These are phyloP conservation scores for Cordyceps farinosa DNA, from an alignment of 2,329 filamentous ascomycete genomes.

Conservation along the genomic window DNA sequence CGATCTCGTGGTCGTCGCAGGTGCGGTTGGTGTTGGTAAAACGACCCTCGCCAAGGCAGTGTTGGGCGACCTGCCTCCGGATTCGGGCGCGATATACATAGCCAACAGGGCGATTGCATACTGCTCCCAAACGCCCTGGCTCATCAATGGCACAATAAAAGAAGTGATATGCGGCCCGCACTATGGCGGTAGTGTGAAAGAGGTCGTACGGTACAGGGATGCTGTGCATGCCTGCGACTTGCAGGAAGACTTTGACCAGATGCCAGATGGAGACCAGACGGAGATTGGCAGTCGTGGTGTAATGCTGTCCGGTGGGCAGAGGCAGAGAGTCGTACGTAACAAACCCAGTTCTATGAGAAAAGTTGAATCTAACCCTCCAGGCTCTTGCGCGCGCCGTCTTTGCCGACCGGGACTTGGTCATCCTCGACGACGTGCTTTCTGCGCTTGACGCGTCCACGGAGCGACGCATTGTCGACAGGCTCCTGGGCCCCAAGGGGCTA, in stretches of 20 bases:
- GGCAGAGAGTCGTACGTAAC: constrained; percentile 21
- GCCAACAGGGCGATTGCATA: background rate
- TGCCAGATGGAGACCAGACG: constrained; percentile 17
- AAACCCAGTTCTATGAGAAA: background rate
- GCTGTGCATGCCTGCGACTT: background rate
- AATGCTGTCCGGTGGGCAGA: constrained; percentile 20
- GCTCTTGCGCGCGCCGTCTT: constrained; percentile 18
- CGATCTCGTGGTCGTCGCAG: background rate
- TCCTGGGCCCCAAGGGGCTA: constrained; percentile 15
- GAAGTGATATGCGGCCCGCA: background rate
- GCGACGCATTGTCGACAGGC: constrained; percentile 13
- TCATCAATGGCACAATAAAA: background rate
- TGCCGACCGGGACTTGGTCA: constrained; percentile 10
- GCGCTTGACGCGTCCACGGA: constrained; percentile 20
- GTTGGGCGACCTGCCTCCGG: background rate
- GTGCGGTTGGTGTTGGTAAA: background rate
- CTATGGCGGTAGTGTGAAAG: background rate
- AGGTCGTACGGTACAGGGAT: background rate
- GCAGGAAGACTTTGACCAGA: constrained; percentile 17
- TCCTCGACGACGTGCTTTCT: constrained; percentile 21
- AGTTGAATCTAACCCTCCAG: background rate
- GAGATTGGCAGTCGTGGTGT: constrained; percentile 19
- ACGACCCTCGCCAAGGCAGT: constrained; percentile 4
- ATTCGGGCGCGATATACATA: background rate
- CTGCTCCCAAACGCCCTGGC: constrained; percentile 5